Percentiles rank a stretch among this genome's conserved stretches.
phyloP scores from a whole-genome alignment of 805 yeast species.

The Cyberlindnera nakhonratchasimensis region DNA sequence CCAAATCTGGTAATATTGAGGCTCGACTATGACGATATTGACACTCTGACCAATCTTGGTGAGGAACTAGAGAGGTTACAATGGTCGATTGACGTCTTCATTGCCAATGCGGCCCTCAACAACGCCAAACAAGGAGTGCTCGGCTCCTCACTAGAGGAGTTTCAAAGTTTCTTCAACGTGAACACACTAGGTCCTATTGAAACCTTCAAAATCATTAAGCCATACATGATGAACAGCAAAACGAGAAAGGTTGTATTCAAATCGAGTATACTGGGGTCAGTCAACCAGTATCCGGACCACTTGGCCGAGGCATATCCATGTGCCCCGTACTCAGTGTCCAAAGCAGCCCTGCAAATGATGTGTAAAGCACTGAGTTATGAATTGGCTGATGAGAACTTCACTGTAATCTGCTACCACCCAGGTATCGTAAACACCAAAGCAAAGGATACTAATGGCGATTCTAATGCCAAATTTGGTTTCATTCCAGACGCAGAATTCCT shows the following conservation, averaged over 20 bases:
- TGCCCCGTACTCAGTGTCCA: constrained; percentile 35
- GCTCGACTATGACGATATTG: constrained; percentile 20
- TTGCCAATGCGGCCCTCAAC: constrained; percentile 34
- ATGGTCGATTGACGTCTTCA: constrained; percentile 32
- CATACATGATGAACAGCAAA: constrained; percentile 26
- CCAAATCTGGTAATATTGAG: constrained; percentile 21
- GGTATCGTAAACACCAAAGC: constrained; percentile 24
- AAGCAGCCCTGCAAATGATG: constrained; percentile 34
- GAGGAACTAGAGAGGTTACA: constrained; percentile 21
- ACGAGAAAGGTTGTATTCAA: constrained; percentile 31
- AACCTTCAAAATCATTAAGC: constrained; percentile 29
- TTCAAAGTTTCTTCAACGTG: constrained; percentile 20
- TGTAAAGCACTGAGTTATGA: constrained; percentile 29
- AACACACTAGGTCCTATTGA: constrained; percentile 35
- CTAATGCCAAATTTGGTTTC: constrained; percentile 13
- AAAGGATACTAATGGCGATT: constrained; percentile 18
- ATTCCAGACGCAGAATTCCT: constrained; percentile 15
- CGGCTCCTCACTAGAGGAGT: constrained; percentile 22
- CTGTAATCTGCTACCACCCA: constrained; percentile 30
- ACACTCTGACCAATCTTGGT: constrained; percentile 14
- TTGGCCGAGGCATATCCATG: constrained; percentile 19
- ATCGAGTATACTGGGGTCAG: constrained; percentile 31
- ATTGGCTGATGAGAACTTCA: constrained; percentile 26
- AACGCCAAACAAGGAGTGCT: constrained; percentile 20
- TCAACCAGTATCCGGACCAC: constrained; percentile 21